Base-by-base conservation (phyloP, 192 early-diverging fungal genomes). In the Backusella westeae region DNA sequence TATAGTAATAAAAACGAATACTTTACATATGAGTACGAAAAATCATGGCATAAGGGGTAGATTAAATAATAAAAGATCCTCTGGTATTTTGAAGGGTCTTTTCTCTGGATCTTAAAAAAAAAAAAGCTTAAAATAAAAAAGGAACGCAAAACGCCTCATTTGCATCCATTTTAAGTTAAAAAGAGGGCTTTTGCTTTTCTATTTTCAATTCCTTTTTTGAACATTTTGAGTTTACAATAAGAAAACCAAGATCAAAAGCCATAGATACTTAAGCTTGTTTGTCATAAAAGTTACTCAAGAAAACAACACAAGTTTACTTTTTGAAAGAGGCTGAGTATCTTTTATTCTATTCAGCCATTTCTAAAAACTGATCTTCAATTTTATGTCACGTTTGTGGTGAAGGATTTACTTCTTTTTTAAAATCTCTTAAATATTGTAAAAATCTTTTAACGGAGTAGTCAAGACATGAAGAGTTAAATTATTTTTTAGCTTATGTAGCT, bases 151-250 rank as follows among this genome's bases (percentile, higher is more conserved):
- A 59, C 53, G 53, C 53, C 53, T 59, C 53, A 59, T 59, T 26
- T 59, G 23, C 53, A 59, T 59, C 53, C 53, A 59, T 59, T 59
- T 59, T 59, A 23, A 59, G 53, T 59, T 59, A 59, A 12, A 59
- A 59, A 59, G 53, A 59, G 53, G 53, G 53, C 53, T 59, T 59
- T 59, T 59, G 53, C 53, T 59, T 59, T 59, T 59, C 21, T 26
- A 26, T 23, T 59, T 59, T 26, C 53, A 26, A 8, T 59, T 59
- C 53, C 53, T 59, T 59, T 59, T 59, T 59, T 59, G 53, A 59
- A 21, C 53, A 59, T 26, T 59, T 23, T 59, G 23, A 23, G 53
- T 59, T 26, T 10, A 59, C n/a, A 59, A 59, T 26, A 23, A 59
- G 17, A 63, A 63, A 63, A 29, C 9, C 19, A 63, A 63, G 7